Evolutionary conservation across 2,329 filamentous ascomycete species (phyloP).

Genomic region (Aspergillus proliferans): DNA sequence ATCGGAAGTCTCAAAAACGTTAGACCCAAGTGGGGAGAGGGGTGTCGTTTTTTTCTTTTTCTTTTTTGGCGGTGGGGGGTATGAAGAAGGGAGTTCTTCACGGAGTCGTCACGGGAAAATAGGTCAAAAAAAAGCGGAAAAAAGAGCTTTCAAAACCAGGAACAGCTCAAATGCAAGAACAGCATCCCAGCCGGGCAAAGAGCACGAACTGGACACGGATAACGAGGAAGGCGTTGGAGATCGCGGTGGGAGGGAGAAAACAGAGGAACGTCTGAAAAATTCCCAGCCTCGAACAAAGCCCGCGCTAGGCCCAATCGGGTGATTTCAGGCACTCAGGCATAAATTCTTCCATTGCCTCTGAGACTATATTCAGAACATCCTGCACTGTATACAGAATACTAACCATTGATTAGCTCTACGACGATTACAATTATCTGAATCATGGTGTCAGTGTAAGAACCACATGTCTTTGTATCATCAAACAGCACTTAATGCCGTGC

Average conservation of each 20-base stretch:
- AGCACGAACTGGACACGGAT: conserved; percentile 5
- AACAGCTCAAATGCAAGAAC: conserved; percentile 15
- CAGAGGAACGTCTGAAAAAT: conserved; percentile 9
- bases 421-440: too few species aligned
- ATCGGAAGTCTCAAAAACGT: conserved; percentile 8
- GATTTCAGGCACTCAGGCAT: conserved; percentile 7
- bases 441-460: too few species aligned
- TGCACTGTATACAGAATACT: too few species aligned
- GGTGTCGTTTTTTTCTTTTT: conserved; percentile 13
- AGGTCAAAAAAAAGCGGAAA: not conserved
- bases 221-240: conserved; percentile 17
- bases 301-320: conserved; percentile 14
- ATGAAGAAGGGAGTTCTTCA: not conserved
- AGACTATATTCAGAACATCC: too few species aligned
- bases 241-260: conserved; percentile 3
- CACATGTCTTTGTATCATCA: too few species aligned
- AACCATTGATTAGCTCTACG: too few species aligned
- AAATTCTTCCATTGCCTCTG: not conserved
- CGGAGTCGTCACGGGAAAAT: not conserved
- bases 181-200: conserved; percentile 19
- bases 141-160: conserved; percentile 5
- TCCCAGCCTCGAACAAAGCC: conserved; percentile 6
- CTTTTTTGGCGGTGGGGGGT: conserved; percentile 16
- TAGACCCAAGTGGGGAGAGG: conserved; percentile 12
- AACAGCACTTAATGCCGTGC: too few species aligned